Evolutionary conservation across 2,329 filamentous ascomycete genomes (phyloP), one percentile per base, ranked within the genome.

Genomic region (Zalaria obscura): DNA sequence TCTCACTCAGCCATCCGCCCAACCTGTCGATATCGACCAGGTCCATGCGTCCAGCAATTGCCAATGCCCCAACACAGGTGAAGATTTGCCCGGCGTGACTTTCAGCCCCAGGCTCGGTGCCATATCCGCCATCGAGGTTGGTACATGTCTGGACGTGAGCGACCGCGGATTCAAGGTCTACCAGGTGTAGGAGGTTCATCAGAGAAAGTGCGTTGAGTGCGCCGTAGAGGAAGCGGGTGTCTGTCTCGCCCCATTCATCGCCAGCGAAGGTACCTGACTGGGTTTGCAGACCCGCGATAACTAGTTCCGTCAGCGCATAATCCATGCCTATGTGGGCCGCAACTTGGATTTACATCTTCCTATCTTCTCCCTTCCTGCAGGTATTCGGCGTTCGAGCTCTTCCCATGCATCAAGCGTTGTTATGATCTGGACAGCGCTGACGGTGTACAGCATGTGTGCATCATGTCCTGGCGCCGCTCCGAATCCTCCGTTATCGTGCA

Each of bases 41-140:
- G 53, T 95, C 86, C 37, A 94, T 71, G 37, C 83, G 75, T 25
- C 77, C 78, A 34, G 83, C 86, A 50, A 98, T 94, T 35, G 82
- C 74, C 43, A 98, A 69, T 18, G 89, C 86, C 8, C 79, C 88
- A 18, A 96, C 72, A 58, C 91, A 98, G 5, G 89, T 94, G 59
- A 93, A 95, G 36, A 96, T 86, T 63, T 98, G 91, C 9, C 88
- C 91, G 0, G 89, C 80, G 61, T 98, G 91, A 26, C 88, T 93
- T 63, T 98, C 91, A 11, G 87, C 87, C 5, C 88, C 88, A 1
- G 91, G 91, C 35, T 76, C 77, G 35, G 88, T 80, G 10, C 91
- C 91, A 60, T 93, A 98, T 11, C 85, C 91, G 33, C 91, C 91
- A 59, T 98, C 91, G 50, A 93, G 85, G 60, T 98, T 98, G 52